Conservation (phyloP, 2,329 filamentous ascomycete species). For the Colletotrichum brevisporum region DNA sequence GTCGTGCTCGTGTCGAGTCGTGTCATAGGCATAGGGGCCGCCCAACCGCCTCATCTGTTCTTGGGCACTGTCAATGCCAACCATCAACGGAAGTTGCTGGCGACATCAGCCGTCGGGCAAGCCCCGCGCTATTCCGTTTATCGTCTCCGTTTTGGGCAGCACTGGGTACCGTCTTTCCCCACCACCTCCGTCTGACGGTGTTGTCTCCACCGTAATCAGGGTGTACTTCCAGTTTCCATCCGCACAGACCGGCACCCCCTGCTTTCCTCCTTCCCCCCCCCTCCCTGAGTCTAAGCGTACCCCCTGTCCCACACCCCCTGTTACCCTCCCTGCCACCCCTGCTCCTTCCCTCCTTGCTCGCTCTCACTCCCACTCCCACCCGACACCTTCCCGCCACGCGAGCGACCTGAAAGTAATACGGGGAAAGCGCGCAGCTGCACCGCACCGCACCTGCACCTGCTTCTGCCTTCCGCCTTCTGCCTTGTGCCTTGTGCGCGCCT, state of each 20-base stretch:
- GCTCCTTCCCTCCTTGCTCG: conserved; percentile 23
- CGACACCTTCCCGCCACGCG: conserved; percentile 38
- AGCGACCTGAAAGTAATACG: conserved; percentile 34
- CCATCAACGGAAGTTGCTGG: conserved; percentile 11
- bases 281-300: conserved; percentile 11
- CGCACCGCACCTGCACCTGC: conserved; percentile 10
- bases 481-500: conserved; percentile 14
- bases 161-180: not conserved
- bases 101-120: not conserved
- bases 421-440: conserved; percentile 22
- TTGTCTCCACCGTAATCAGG: not conserved
- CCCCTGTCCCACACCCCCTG: not conserved
- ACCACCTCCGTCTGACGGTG: not conserved
- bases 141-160: conserved; percentile 16
- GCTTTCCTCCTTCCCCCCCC: not conserved
- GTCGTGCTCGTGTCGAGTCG: not conserved
- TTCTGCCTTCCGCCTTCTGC: conserved; percentile 25
- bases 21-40: not conserved
- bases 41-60: not conserved
- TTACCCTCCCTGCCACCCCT: conserved; percentile 2
- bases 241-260: conserved; percentile 26
- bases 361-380: conserved; percentile 6
- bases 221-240: not conserved
- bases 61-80: not conserved
- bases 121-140: too few species aligned